Conservation (phyloP, 2,329 filamentous ascomycete genomes). For the Mycosphaerella sp. region DNA sequence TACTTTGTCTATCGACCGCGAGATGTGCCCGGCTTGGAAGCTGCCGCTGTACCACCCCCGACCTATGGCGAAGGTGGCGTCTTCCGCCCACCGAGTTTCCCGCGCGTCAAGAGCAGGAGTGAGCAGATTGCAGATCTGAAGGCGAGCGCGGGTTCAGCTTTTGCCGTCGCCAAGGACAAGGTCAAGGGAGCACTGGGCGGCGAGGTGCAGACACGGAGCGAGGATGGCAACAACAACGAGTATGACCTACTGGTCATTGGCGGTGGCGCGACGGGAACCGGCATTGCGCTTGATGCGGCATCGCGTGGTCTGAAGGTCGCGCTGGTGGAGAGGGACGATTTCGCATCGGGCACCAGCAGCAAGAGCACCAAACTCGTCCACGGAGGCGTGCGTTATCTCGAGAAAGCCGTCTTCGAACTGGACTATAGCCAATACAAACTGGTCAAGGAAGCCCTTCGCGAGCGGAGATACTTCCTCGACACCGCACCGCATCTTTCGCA, state of each 20-base stretch:
- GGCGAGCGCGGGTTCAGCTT: slow-evolving; percentile 42
- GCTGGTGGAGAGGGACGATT: slow-evolving; percentile 76
- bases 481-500: slow-evolving; percentile 74
- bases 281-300: slow-evolving; percentile 73
- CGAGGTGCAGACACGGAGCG: slow-evolving; percentile 26
- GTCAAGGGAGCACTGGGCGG: slow-evolving; percentile 34
- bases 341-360: slow-evolving; percentile 72
- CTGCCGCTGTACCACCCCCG: slow-evolving; percentile 62
- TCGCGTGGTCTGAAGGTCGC: slow-evolving; percentile 74
- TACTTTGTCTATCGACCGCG: slow-evolving; percentile 63
- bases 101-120: slow-evolving; percentile 53
- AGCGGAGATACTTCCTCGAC: slow-evolving; percentile 76
- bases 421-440: slow-evolving; percentile 74
- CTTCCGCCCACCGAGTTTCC: slow-evolving; percentile 61
- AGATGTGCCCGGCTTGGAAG: slow-evolving; percentile 64
- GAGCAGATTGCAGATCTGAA: slow-evolving; percentile 60
- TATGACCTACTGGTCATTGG: slow-evolving; percentile 77
- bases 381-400: slow-evolving; percentile 75
- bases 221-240: slow-evolving; percentile 42
- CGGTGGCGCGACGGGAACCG: slow-evolving; percentile 70
- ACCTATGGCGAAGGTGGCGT: slow-evolving; percentile 62
- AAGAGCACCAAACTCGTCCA: slow-evolving; percentile 86
- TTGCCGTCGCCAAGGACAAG: slow-evolving; percentile 42
- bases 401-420: slow-evolving; percentile 79
- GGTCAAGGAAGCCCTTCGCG: slow-evolving; percentile 73